phyloP scores from a whole-genome alignment of 2,329 filamentous ascomycete genomes.

The Xylaria multiplex region DNA sequence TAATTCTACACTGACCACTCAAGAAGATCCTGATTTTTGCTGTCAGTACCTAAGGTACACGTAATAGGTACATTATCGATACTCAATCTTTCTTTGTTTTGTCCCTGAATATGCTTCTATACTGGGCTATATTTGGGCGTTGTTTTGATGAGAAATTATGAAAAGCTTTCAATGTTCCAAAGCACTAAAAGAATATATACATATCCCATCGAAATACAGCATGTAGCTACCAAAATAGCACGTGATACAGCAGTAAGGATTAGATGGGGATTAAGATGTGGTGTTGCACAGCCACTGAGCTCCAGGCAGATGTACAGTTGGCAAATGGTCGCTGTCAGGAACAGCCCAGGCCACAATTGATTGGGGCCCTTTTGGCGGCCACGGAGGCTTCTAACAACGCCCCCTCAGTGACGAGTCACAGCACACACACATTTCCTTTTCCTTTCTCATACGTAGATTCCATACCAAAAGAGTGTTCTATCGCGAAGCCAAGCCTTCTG shows the following conservation, averaged over 20 bases:
- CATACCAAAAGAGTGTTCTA: too few species aligned
- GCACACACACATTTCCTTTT: too few species aligned
- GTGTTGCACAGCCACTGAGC: slow-evolving; percentile 6
- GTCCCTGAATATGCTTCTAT: neutral
- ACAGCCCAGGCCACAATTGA: slow-evolving; percentile 3
- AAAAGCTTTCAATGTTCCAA: neutral
- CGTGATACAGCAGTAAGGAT: neutral
- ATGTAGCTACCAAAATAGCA: neutral
- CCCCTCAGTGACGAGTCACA: too few species aligned
- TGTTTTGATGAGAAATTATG: neutral
- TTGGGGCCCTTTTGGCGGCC: neutral
- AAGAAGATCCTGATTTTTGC: neutral
- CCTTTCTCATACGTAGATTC: too few species aligned
- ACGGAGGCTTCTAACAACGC: neutral
- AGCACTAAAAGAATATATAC: neutral
- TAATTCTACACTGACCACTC: too few species aligned
- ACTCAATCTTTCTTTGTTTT: neutral
- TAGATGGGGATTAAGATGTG: neutral
- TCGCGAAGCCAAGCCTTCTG: too few species aligned
- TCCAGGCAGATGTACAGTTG: too few species aligned
- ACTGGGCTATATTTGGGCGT: neutral
- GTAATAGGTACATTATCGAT: too few species aligned
- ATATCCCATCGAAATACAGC: neutral
- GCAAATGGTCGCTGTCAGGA: neutral
- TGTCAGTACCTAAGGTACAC: too few species aligned